Evolutionary conservation across 2,329 filamentous ascomycete species (phyloP), one percentile per base, ranked within the genome.

Genomic region (Didymella lethalis): DNA sequence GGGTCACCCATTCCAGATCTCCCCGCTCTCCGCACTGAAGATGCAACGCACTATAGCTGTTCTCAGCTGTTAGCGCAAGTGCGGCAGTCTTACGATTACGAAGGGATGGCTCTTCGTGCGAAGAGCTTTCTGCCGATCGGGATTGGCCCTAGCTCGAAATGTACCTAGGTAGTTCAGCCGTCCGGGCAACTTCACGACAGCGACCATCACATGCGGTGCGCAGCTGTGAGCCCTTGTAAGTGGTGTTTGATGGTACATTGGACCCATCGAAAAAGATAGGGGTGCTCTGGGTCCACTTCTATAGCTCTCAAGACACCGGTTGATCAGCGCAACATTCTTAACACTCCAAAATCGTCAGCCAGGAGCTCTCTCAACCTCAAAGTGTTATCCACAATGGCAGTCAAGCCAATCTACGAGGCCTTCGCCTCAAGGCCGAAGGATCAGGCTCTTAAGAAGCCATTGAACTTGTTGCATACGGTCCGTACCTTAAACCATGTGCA

Each of bases 351-450:
- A 43, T 12, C 26, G n/a, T 34, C 44, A 36, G 18, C 29, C 3
- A 38, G 8, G 10, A 36, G 8, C 38, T 44, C 25, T 18, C 16
- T 14, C 28, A 14, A 26, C 12, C 20, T 40, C 8, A 16, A 23
- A 40, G 23, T 16, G 10, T 28, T 18, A 23, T 26, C 31, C 7
- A 29, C 18, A 45, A 50, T 50, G 40, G 47, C 31, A 20, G 12
- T 38, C 26, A 36, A 45, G 7, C 40, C 47, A 18, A 41, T 56
- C 12, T 56, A 31, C 25, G 20, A 46, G 38, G 31, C 40, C 25
- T 46, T 50, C 26, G 16, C 47, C 18, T 46, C 54, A 16, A 46
- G 47, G 31, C 54, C 41, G 14, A 56, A 46, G 10, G 47, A 41
- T 8, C 40, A 51, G 12, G 31, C 29, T 2, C n/a, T 20, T 2